Conservation (phyloP, 352 stramenopile genomes). For the Stephanocyclus meneghinianus region DNA sequence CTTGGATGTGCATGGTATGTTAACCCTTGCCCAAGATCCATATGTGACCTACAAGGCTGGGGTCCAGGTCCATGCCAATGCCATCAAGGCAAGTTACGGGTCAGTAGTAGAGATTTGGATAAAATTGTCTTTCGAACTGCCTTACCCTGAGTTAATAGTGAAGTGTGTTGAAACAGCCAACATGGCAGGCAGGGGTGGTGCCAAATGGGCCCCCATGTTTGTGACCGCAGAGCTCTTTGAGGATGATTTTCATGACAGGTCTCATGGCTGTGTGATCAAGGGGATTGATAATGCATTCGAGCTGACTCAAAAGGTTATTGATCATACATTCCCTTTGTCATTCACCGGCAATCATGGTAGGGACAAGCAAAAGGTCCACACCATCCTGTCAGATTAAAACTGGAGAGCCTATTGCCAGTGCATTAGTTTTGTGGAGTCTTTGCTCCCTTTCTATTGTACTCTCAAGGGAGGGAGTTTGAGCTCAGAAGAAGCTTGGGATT, state of each 20-base stretch:
- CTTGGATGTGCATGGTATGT: no score
- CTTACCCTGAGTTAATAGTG: conserved; percentile 11
- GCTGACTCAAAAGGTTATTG: conserved; percentile 4
- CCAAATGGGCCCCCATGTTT: conserved; percentile 16
- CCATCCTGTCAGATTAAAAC: conserved; percentile 10
- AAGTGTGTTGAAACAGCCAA: background rate
- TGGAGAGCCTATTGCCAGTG: background rate
- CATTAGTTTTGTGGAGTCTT: conserved; percentile 7
- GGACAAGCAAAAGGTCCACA: background rate
- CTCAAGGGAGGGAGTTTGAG: conserved; percentile 7
- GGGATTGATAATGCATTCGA: conserved; percentile 9
- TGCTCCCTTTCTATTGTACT: conserved; percentile 15
- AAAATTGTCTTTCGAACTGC: conserved; percentile 7
- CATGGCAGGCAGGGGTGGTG: background rate
- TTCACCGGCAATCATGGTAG: background rate
- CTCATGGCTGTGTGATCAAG: background rate
- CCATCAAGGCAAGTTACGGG: conserved; percentile 21
- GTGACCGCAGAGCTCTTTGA: conserved; percentile 12
- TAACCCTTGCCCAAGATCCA: conserved; percentile 1
- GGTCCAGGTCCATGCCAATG: conserved; percentile 4
- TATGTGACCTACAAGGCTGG: background rate
- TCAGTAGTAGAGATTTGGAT: background rate
- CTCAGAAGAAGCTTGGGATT: conserved; percentile 17
- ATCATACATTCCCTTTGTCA: conserved; percentile 13
- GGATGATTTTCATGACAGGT: conserved; percentile 6